phyloP scores from a whole-genome alignment of 306 rosid genomes.

The Prunus salicina region DNA sequence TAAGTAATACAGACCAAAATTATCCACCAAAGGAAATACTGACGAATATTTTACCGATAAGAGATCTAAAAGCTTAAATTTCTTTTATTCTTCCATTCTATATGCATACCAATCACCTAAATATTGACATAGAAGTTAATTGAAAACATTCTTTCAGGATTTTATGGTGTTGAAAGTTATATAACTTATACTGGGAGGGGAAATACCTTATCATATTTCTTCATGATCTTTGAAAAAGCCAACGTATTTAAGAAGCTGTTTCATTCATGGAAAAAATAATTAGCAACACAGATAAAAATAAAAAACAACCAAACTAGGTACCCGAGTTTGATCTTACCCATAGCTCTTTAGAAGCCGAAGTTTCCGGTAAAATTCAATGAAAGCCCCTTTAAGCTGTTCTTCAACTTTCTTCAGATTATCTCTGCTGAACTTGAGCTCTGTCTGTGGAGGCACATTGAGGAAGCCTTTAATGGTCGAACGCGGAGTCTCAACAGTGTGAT shows the following conservation, averaged over 20 bases:
- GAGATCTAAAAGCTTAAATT: not conserved
- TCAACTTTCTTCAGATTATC: slow-evolving; percentile 53
- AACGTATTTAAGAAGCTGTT: slow-evolving; percentile 59
- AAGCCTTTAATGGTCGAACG: slow-evolving; percentile 53
- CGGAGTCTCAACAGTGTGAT: slow-evolving; percentile 54
- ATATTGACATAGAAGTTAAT: too few species aligned
- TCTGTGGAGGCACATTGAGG: slow-evolving; percentile 36
- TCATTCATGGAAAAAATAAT: not conserved
- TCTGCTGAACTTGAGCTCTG: slow-evolving; percentile 47
- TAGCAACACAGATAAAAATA: not conserved
- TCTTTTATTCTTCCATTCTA: too few species aligned
- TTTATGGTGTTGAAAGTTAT: not conserved
- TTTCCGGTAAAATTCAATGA: slow-evolving; percentile 58
- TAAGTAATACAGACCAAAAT: not conserved
- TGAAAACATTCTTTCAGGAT: not conserved
- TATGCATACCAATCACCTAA: too few species aligned
- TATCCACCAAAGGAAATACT: not conserved
- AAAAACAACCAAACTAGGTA: not conserved
- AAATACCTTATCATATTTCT: slow-evolving; percentile 77
- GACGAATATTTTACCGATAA: not conserved
- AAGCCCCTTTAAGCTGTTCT: slow-evolving; percentile 45
- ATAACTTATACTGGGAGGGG: not conserved
- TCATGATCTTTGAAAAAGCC: slow-evolving; percentile 83
- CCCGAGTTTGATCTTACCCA: slow-evolving; percentile 19
- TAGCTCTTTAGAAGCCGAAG: slow-evolving; percentile 67